Base-by-base conservation (phyloP, 345 rosid species). In the Populus euphratica region DNA sequence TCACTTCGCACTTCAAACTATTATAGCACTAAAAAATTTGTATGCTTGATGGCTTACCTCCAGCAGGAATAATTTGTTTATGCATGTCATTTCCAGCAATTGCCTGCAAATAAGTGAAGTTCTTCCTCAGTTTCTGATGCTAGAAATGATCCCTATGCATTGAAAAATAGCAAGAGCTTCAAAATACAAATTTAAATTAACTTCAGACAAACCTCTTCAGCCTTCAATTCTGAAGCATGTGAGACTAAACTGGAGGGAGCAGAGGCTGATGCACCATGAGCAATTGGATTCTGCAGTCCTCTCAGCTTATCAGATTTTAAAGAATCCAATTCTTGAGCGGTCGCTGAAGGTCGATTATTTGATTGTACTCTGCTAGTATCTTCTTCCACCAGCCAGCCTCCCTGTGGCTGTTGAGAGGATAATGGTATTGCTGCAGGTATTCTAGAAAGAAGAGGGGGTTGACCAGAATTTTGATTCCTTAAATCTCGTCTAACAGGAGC, bases 301-400 rank as follows among this genome's bases (percentile, higher is more conserved):
- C 85, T 82, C 73, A 79, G 84, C 83, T 83, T 91, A 66, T 90
- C 89, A 62, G 85, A 78, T 82, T 89, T 84, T 69, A 83, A 49
- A 31, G 84, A 33, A 73, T 86, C 91, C 78, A 81, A 70, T 75
- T 91, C 96, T 78, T 54, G 88, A 35, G 52, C 54, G 41, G 69
- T 49, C 35, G 64, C 83, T 31, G 86, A 78, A 67, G 86, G 72
- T 75, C 69, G 85, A 82, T 44, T 80, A 68, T 52, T 80, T 75
- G 73, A 52, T 72, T 73, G 77, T 66, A 49, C 84, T 81, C 75
- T 84, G 62, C 68, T 80, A 12, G 41, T 69, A 68, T 89, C 90
- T 78, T 92, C 98, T 79, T 91, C 99, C 76, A 84, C 87, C 83
- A 88, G 77, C 91, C 93, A 86, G 73, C 91, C 92, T 79, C 96